Evolutionary conservation across 2,329 filamentous ascomycete genomes (phyloP).

Genomic region (Diaporthe helianthi): DNA sequence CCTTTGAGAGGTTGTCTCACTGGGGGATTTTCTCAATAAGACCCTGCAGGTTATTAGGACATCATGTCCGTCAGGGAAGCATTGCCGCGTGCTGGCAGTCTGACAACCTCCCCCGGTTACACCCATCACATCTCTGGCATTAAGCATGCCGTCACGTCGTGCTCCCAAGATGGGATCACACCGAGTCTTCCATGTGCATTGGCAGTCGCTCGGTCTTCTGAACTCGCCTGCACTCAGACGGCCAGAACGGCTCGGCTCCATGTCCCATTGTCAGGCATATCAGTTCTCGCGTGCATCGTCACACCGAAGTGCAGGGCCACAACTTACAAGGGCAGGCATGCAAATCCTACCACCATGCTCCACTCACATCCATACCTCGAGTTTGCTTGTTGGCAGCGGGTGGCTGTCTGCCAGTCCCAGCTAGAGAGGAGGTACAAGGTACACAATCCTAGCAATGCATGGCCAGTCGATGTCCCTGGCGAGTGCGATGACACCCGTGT

Average conservation of each 20-base stretch:
- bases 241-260: not conserved
- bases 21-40: not conserved
- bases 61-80: not conserved
- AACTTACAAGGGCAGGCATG: constrained; percentile 12
- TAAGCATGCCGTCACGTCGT: constrained; percentile 1
- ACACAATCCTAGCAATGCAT: not conserved
- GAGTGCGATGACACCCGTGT: not conserved
- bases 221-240: not conserved
- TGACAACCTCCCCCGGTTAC: not conserved
- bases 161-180: constrained; percentile 1
- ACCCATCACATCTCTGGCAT: not conserved
- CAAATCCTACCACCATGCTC: not conserved
- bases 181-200: constrained; percentile 9
- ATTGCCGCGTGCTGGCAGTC: not conserved
- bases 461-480: not conserved
- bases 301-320: constrained; percentile 3
- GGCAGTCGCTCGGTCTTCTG: not conserved
- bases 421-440: not conserved
- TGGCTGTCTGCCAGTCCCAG: not conserved
- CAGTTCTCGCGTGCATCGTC: constrained; percentile 17
- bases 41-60: not conserved
- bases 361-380: not conserved
- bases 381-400: not conserved
- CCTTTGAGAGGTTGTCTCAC: too few relatives aligned
- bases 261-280: not conserved